These are phyloP conservation scores for Paxillus ammoniavirescens DNA, from an alignment of 768 basidiomycete species.

Conservation along the genomic window DNA sequence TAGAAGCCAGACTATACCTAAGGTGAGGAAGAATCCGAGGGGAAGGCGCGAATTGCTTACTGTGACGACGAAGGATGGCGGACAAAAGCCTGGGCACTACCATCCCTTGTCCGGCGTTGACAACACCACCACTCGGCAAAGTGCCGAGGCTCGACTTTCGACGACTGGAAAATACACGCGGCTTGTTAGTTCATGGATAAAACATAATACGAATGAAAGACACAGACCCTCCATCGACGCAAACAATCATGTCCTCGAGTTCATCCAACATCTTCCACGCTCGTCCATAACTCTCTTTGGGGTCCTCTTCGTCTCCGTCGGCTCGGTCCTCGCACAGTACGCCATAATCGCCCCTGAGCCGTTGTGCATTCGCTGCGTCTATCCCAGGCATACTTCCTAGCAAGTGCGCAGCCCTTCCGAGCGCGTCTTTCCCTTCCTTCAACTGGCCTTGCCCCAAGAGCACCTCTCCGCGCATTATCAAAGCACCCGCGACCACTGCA, in stretches of 20 bases:
- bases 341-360: conserved; percentile 56
- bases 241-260: conserved; percentile 52
- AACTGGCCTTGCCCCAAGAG: conserved; percentile 60
- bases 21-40: conserved; percentile 6
- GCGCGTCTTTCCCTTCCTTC: conserved; percentile 52
- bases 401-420: conserved; percentile 49
- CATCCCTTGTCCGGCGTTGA: conserved; percentile 40
- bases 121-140: conserved; percentile 13
- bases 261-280: conserved; percentile 61
- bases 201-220: not conserved
- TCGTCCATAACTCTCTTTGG: conserved; percentile 52
- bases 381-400: conserved; percentile 48
- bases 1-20: conserved; percentile 57
- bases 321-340: conserved; percentile 25
- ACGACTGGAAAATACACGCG: conserved; percentile 30
- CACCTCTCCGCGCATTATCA: conserved; percentile 68
- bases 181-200: not conserved
- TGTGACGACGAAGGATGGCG: conserved; percentile 61
- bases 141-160: conserved; percentile 45
- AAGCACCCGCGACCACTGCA: conserved; percentile 60
- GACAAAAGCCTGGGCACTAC: conserved; percentile 62
- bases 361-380: conserved; percentile 57
- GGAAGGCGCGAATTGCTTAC: conserved; percentile 40
- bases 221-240: conserved; percentile 52
- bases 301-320: conserved; percentile 41